These are phyloP conservation scores for Corchorus capsularis DNA, from an alignment of 345 rosid genomes.

Conservation along the genomic window DNA sequence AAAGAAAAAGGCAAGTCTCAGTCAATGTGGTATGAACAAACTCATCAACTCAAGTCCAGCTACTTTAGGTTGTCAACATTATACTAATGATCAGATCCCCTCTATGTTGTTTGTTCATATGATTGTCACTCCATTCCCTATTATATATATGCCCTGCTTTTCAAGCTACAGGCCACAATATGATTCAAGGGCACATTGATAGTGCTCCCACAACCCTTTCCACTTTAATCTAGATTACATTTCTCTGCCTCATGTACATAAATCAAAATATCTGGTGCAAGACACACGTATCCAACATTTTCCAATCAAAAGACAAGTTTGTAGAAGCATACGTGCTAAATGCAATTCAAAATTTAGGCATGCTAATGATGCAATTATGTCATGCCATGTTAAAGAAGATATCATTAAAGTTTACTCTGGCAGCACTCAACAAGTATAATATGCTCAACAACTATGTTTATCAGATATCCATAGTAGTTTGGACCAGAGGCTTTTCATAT, in stretches of 20 bases:
- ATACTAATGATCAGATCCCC: background rate
- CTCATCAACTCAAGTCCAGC: background rate
- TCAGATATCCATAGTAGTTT: background rate
- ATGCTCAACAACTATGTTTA: background rate
- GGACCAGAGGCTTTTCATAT: background rate
- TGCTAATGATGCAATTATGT: background rate
- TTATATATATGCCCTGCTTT: background rate
- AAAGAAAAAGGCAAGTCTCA: background rate
- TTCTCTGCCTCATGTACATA: background rate
- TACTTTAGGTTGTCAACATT: background rate
- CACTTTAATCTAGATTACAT: constrained; percentile 7
- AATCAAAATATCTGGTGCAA: background rate
- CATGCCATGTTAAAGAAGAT: background rate
- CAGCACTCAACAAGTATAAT: background rate
- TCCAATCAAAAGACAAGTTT: background rate
- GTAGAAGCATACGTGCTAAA: background rate
- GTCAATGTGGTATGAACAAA: background rate
- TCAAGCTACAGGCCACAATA: background rate
- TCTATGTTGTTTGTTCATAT: background rate
- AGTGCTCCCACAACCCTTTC: background rate
- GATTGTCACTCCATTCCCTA: background rate
- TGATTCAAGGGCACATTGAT: background rate
- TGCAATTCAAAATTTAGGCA: background rate
- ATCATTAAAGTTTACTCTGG: background rate
- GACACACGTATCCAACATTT: background rate